phyloP scores from a whole-genome alignment of 108 stramenopile genomes.

The Epithemia pelagica region DNA sequence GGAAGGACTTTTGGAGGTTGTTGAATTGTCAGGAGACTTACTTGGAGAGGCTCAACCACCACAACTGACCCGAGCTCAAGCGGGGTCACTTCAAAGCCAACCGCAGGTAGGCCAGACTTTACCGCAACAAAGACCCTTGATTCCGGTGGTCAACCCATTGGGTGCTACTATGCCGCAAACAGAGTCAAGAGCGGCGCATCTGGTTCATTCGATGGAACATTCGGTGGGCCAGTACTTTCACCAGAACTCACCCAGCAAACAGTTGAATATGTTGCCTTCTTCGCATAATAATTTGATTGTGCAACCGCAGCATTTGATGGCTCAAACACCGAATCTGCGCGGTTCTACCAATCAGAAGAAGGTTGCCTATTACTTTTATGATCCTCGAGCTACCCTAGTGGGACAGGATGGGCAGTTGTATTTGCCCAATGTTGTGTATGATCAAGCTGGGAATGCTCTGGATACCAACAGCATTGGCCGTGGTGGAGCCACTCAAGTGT shows the following conservation, averaged over 20 bases:
- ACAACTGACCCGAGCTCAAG: not conserved
- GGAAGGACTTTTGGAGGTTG: not conserved
- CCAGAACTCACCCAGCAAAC: not conserved
- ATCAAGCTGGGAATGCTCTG: not conserved
- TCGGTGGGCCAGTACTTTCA: not conserved
- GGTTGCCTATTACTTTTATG: slow-evolving; percentile 21
- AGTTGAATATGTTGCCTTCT: not conserved
- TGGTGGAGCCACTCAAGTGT: not conserved
- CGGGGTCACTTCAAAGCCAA: not conserved
- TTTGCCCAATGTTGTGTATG: slow-evolving; percentile 7
- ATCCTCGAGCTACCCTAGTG: slow-evolving; percentile 18
- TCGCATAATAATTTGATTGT: not conserved
- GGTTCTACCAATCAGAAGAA: not conserved
- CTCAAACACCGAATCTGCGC: not conserved
- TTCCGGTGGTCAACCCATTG: not conserved
- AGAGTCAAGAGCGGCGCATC: not conserved
- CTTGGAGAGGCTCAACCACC: slow-evolving; percentile 1
- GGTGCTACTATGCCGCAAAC: not conserved
- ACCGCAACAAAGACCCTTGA: not conserved
- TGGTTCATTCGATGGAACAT: not conserved
- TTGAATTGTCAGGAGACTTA: slow-evolving; percentile 1
- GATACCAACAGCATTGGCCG: not conserved
- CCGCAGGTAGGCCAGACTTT: not conserved
- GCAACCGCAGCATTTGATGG: not conserved
- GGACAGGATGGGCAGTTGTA: not conserved